Conservation (phyloP, 2,329 filamentous ascomycete species). For the Aureobasidium sp. region DNA sequence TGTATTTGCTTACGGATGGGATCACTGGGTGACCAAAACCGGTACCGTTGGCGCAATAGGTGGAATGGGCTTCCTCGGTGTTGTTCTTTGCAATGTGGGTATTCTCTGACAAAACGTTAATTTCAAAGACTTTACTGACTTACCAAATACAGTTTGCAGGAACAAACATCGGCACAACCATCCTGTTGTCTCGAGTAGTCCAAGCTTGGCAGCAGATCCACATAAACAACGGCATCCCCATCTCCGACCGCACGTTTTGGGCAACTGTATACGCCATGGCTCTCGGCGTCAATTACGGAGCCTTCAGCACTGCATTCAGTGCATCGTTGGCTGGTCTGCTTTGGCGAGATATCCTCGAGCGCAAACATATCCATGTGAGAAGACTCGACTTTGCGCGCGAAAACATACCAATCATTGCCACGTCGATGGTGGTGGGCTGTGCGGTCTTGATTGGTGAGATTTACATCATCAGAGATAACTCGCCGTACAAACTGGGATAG, state of each 20-base stretch:
- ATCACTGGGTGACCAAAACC: slow-evolving; percentile 63
- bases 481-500: slow-evolving; percentile 29
- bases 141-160: slow-evolving; percentile 56
- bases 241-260: slow-evolving; percentile 63
- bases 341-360: slow-evolving; percentile 62
- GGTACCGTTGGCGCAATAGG: slow-evolving; percentile 62
- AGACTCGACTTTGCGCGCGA: slow-evolving; percentile 60
- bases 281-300: slow-evolving; percentile 66
- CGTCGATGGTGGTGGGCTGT: slow-evolving; percentile 59
- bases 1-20: slow-evolving; percentile 67
- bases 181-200: slow-evolving; percentile 63
- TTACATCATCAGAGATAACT: slow-evolving; percentile 47
- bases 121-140: slow-evolving; percentile 9
- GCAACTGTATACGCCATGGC: slow-evolving; percentile 69
- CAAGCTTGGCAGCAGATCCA: slow-evolving; percentile 63
- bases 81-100: slow-evolving; percentile 64
- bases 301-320: slow-evolving; percentile 65
- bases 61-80: slow-evolving; percentile 66
- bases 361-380: slow-evolving; percentile 61
- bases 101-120: neutral
- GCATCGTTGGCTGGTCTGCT: slow-evolving; percentile 64
- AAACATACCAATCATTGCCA: slow-evolving; percentile 64
- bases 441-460: slow-evolving; percentile 56
- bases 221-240: slow-evolving; percentile 35
- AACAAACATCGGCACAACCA: slow-evolving; percentile 70